Evolutionary conservation across 352 stramenopile genomes (phyloP), one percentile per base, ranked within the genome.

Genomic region (Pythium brassicae): DNA sequence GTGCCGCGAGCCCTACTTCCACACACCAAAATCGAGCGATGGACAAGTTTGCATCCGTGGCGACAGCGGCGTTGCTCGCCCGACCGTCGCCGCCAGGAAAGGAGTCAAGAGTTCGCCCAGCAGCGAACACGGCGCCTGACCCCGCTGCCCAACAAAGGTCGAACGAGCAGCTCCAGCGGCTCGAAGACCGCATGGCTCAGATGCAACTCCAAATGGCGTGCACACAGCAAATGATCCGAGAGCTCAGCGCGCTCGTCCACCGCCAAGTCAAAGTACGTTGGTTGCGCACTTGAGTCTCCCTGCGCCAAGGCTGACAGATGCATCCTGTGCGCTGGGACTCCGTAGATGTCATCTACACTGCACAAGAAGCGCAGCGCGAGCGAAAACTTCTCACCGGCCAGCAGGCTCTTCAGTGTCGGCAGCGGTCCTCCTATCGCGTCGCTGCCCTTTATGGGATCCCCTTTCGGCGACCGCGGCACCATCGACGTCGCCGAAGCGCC

Each of bases 191-290:
- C 17, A 69, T 86, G 19, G 50, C 64, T 10, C 47, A 65, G n/a
- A 61, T 89, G 48, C 70, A 85, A 44, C 45, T 49, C 6, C 73
- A 85, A 19, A 57, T 78, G 10, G 35, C 65, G 9, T 55, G 53
- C 4, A 82, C 76, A 15, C 74, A 87, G 51, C 49, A 61, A 43
- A 83, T 82, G 76, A 68, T 89, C 22, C 66, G 63, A 3, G 68
- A 81, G 5, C 57, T 89, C 34, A 80, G 39, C n/a, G 34, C 60
- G 7, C 44, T 78, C 4, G 52, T 87, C n/a, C 55, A 81, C 27
- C 69, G 69, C n/a, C 78, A 85, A 52, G 48, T 83, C 48, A 69
- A 82, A 61, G 71, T 81, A 20, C 29, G 19, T 10, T 15, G 15
- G 17, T 20, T 22, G 4, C 8, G 4, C 25, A 27, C 43, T 4